Evolutionary conservation across 306 rosid species (phyloP), one percentile per base, ranked within the genome.

Genomic region (Fragaria vesca): DNA sequence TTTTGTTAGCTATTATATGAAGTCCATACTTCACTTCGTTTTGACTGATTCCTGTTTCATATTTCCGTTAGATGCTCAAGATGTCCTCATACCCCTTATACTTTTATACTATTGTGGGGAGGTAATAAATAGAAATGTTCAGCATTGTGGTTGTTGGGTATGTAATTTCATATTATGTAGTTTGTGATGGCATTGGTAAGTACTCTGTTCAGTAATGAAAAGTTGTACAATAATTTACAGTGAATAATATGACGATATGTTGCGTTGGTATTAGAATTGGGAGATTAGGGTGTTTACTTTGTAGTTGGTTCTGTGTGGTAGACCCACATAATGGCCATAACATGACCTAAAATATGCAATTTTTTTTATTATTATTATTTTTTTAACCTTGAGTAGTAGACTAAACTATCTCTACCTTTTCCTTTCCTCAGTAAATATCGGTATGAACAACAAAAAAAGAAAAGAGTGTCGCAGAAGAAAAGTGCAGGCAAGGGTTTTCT

Each of bases 391-490:
- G 57, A 28, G 61, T 18, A 13, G 32, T 40, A 40, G 58, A 69
- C 72, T 73, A 66, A 68, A 74, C 63, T 63, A 48, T 60, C 74
- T 26, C 21, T 80, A 18, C 85, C 48, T 61, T 77, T 75, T 83
- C 67, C 65, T 69, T 63, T 82, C 83, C 81, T 79, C 96, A 96
- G 99, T 87, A 96, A 96, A 85, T 96, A 91, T 88, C 89, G 83
- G 85, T 96, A 91, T 54, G 98, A 96, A 79, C 86, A 74, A 55
- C 98, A 93, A 82, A 93, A 96, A 93, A 96, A 90, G 93, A 96
- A 96, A 88, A 84, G 91, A 85, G 98, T 36, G 28, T 97, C 93
- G 83, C 97, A 88, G 89, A 96, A 96, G 91, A 96, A 87, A 90
- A 93, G 97, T 87, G 98, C 96, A n/a, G 98, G 99, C 91, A 81